These are phyloP conservation scores for Leptodermis oblonga DNA, from an alignment of 257 asterid species.

Conservation along the genomic window DNA sequence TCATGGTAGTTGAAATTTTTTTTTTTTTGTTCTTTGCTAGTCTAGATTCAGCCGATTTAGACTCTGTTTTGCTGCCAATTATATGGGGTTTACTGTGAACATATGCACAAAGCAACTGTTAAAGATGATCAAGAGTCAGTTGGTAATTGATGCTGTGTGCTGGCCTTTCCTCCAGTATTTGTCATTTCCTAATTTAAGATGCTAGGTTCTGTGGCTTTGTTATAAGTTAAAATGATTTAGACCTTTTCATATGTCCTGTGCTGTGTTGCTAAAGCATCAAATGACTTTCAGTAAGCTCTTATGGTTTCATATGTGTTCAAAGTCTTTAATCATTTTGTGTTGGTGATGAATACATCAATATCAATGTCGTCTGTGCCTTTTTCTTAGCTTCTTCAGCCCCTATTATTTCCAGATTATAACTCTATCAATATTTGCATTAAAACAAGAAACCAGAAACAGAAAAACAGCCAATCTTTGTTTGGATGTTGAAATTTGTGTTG, in stretches of 20 bases:
- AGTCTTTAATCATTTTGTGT: neutral
- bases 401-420: neutral
- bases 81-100: neutral
- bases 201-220: neutral
- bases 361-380: neutral
- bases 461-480: neutral
- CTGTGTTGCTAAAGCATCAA: neutral
- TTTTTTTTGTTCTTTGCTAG: too few species aligned
- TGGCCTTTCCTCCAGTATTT: too few species aligned
- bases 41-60: too few species aligned
- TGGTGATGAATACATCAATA: neutral
- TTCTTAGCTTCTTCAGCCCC: neutral
- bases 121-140: neutral
- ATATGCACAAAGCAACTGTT: neutral
- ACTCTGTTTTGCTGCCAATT: too few species aligned
- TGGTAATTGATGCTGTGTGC: too few species aligned
- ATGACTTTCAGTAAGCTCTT: too few species aligned
- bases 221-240: neutral
- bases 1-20: too few species aligned
- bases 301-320: neutral
- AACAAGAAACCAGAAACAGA: neutral
- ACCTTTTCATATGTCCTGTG: neutral
- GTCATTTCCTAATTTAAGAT: neutral
- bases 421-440: neutral
- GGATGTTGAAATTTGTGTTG: neutral